Evolutionary conservation across 1,139 yeast genomes (phyloP).

Genomic region (Yamadazyma sp.): DNA sequence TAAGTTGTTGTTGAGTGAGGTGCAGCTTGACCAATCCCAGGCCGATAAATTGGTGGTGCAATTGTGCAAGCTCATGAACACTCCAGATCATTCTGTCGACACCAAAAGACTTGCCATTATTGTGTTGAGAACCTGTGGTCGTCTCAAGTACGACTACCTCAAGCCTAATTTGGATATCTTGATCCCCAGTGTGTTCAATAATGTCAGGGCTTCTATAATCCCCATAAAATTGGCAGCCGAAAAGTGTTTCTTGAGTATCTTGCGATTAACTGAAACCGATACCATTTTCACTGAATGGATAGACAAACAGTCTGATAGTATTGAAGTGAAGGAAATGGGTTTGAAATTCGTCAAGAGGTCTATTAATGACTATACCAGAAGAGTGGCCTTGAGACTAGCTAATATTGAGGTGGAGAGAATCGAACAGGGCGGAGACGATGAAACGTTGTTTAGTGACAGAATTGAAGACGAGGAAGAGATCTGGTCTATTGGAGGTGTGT

Average conservation of each 20-base stretch:
- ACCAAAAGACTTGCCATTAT: slow-evolving; percentile 79
- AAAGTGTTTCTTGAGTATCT: slow-evolving; percentile 76
- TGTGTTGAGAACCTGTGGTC: slow-evolving; percentile 70
- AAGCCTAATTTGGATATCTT: slow-evolving; percentile 55
- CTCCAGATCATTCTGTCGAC: slow-evolving; percentile 68
- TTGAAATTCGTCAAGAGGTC: slow-evolving; percentile 66
- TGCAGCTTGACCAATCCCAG: slow-evolving; percentile 24
- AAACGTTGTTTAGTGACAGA: slow-evolving; percentile 79
- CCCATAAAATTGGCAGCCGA: slow-evolving; percentile 96
- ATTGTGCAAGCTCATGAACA: slow-evolving; percentile 48
- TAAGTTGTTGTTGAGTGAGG: slow-evolving; percentile 55
- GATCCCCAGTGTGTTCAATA: slow-evolving; percentile 74
- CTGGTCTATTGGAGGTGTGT: slow-evolving; percentile 69
- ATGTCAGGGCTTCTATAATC: slow-evolving; percentile 81
- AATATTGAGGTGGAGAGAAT: slow-evolving; percentile 82
- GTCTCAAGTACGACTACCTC: slow-evolving; percentile 54
- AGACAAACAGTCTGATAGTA: slow-evolving; percentile 23
- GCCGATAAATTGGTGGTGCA: slow-evolving; percentile 41
- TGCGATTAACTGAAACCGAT: slow-evolving; percentile 71
- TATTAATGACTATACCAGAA: slow-evolving; percentile 79
- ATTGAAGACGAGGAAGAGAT: slow-evolving; percentile 84
- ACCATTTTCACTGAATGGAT: slow-evolving; percentile 70
- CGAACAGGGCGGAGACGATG: slow-evolving; percentile 89
- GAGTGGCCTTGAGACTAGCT: slow-evolving; percentile 85
- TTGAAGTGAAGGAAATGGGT: slow-evolving; percentile 40